A percentile compares a stretch with the other conserved stretches of the same genome.
phyloP scores from a whole-genome alignment of 2,329 filamentous ascomycete genomes.

The Exophiala mesophila region DNA sequence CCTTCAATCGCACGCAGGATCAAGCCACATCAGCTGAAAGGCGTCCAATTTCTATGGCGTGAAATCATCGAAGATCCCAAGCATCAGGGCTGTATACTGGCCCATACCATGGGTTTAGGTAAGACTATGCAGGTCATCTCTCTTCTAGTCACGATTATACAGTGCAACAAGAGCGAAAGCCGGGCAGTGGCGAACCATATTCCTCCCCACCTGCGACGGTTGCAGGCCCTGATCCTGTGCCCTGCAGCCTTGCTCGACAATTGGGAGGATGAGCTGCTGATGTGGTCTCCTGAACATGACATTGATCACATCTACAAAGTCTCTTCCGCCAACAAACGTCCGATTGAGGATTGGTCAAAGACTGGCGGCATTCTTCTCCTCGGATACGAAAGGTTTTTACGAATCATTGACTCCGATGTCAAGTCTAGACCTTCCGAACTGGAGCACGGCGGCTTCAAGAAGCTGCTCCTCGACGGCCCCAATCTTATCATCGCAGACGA shows the following conservation, averaged over 20 bases:
- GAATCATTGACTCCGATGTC: constrained; percentile 35
- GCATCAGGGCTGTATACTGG: constrained; percentile 71
- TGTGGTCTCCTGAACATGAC: constrained; percentile 61
- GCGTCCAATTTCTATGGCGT: constrained; percentile 85
- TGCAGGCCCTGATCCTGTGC: constrained; percentile 67
- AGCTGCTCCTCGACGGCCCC: constrained; percentile 55
- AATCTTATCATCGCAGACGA: constrained; percentile 80
- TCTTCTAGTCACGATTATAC: constrained; percentile 68
- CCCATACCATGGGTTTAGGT: constrained; percentile 86
- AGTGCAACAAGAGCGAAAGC: constrained; percentile 59
- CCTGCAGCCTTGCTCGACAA: constrained; percentile 72
- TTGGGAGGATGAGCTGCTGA: constrained; percentile 71
- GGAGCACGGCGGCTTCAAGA: constrained; percentile 31
- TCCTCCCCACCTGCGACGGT: constrained; percentile 57
- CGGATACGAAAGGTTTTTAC: constrained; percentile 66
- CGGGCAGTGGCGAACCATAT: constrained; percentile 59
- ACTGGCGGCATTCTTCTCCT: constrained; percentile 70
- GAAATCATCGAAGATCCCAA: constrained; percentile 62
- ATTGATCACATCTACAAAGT: constrained; percentile 43
- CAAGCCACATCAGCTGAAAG: constrained; percentile 74
- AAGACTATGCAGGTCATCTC: constrained; percentile 92
- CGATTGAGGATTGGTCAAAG: constrained; percentile 30
- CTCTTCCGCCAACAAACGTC: constrained; percentile 1
- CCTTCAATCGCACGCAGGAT: constrained; percentile 59
- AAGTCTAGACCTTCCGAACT: constrained; percentile 18